A percentile compares a stretch with the other conserved stretches of the same genome.
Evolutionary conservation across 352 stramenopile genomes (phyloP).

Genomic region (Phytopythium kandeliae): DNA sequence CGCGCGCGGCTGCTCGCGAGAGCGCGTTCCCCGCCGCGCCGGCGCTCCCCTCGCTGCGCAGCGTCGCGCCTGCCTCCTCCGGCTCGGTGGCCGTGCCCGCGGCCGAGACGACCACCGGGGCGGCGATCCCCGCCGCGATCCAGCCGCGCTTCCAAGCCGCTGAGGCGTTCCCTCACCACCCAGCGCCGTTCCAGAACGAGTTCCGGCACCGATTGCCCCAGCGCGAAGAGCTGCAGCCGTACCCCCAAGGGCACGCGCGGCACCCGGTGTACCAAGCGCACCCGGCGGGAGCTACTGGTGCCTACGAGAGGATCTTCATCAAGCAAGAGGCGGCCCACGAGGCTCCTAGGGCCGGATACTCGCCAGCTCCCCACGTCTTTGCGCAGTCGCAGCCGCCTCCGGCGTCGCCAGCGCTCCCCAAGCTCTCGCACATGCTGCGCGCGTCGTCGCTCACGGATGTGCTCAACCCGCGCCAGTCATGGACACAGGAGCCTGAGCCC

Average conservation of each 20-base stretch:
- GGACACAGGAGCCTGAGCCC: conserved; percentile 1
- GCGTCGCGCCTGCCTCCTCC: neutral
- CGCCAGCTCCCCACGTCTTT: neutral
- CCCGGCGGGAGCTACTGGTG: neutral
- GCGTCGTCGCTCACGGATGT: conserved; percentile 1
- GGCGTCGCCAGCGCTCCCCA: conserved; percentile 2
- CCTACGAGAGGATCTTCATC: conserved; percentile 1
- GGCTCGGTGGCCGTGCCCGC: neutral
- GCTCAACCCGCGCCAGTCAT: neutral
- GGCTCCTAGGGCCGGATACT: neutral
- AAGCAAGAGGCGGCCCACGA: conserved; percentile 1
- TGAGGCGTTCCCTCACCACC: neutral
- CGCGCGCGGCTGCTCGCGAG: neutral
- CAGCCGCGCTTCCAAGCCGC: neutral
- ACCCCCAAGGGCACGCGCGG: neutral
- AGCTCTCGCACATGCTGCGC: conserved; percentile 7
- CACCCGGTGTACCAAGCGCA: neutral
- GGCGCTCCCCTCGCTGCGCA: conserved; percentile 1
- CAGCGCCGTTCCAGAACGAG: neutral
- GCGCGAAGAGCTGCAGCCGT: neutral
- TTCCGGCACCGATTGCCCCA: neutral
- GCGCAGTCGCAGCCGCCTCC: neutral
- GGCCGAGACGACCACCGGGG: conserved; percentile 8
- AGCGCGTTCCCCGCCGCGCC: neutral
- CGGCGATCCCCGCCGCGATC: neutral